A percentile compares a stretch with the other conserved stretches of the same genome.
Evolutionary conservation across 2,329 filamentous ascomycete species (phyloP).

Genomic region (Juglanconis oblonga): DNA sequence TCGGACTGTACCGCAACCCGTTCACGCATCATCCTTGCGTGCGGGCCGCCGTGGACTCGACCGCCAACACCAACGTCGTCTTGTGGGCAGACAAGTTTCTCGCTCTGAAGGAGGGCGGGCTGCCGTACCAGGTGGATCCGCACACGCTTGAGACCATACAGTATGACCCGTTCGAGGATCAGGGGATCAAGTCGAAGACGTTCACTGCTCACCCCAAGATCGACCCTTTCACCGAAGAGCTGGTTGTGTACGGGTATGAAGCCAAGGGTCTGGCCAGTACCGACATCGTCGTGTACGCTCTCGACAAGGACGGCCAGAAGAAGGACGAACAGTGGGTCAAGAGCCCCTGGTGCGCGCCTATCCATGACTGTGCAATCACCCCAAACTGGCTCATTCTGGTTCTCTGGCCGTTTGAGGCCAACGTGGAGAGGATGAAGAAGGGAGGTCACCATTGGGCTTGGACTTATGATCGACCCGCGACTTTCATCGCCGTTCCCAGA

Average conservation of each 20-base stretch:
- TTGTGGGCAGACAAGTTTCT: constrained; percentile 42
- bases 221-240: constrained; percentile 33
- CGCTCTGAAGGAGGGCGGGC: constrained; percentile 40
- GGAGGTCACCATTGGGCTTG: constrained; percentile 37
- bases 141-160: constrained; percentile 32
- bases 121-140: constrained; percentile 34
- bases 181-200: constrained; percentile 29
- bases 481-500: constrained; percentile 21
- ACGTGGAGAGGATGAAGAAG: constrained; percentile 34
- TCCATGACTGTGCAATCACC: constrained; percentile 39
- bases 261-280: constrained; percentile 35
- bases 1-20: constrained; percentile 33
- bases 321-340: constrained; percentile 31
- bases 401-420: constrained; percentile 32
- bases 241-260: constrained; percentile 37
- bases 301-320: constrained; percentile 26
- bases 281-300: constrained; percentile 32
- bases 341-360: constrained; percentile 29
- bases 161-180: constrained; percentile 34
- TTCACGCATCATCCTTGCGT: constrained; percentile 30
- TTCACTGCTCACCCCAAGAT: constrained; percentile 38
- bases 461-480: constrained; percentile 22
- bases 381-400: constrained; percentile 34
- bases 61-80: constrained; percentile 48
- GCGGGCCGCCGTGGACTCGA: constrained; percentile 31